Base-by-base conservation (phyloP, 495 filamentous ascomycete genomes). In the Trichoderma virens region DNA sequence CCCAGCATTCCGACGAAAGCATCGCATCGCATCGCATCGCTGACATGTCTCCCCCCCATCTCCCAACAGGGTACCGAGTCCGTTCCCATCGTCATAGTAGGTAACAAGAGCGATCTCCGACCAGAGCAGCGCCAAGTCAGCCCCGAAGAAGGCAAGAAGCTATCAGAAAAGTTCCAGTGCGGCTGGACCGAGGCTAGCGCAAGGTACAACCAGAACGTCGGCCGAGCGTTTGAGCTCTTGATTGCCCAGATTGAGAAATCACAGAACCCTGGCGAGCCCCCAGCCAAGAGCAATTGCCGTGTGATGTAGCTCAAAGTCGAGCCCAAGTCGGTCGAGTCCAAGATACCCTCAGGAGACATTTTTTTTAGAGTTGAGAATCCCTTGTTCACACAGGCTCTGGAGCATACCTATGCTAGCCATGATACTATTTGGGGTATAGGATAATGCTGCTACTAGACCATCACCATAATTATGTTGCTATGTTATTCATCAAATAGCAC, bases 21-120 rank as follows among this genome's bases (percentile, higher is more conserved):
- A n/a, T n/a, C n/a, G n/a, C n/a, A n/a, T n/a, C n/a, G n/a, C n/a
- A n/a, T n/a, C n/a, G n/a, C 38, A 41, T 5, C 38, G 38, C 38
- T 41, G 38, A 41, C 38, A 18, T 18, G 18, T 16, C 14, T 11
- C 13, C 38, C 38, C 18, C n/a, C 18, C 18, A 47, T 4, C 20
- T 65, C 59, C 65, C 18, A 32, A 20, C 64, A 98, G 94, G 94
- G 95, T 69, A 88, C 91, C 47, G 92, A 97, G 64, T 88, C 85
- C 78, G 92, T 96, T 64, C 95, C 94, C 16, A 86, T 98, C 68
- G 90, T 94, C 66, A 86, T 99, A 60, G 93, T 99, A 25, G 94
- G 91, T 67, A 99, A 99, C 79, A 99, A 99, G 80, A 90, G 86
- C 68, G 94, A 99, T 74, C 83, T 99, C 56, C 90, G 93, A 63